Evolutionary conservation across 108 stramenopile genomes (phyloP), one percentile per base, ranked within the genome.

Genomic region (Cyclotella atomus): DNA sequence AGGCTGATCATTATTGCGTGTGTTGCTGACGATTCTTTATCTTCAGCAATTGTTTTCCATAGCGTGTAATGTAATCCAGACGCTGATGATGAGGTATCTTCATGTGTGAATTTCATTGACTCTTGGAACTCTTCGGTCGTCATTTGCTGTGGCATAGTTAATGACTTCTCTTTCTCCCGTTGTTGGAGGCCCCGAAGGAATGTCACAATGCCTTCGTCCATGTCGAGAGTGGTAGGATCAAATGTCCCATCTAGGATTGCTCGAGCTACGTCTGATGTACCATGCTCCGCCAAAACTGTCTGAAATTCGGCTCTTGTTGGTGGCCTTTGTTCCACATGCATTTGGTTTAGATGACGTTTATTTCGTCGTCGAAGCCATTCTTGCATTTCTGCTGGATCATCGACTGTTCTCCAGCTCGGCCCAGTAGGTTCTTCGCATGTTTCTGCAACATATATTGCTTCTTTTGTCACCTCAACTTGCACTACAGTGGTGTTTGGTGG

Each of bases 41-140:
- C 19, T 0, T 23, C 29, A 43, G 46, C 66, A 7, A 67, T 52
- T 16, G 47, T 2, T 41, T 67, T 67, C 66, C 66, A 67, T 3
- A 67, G 29, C 1, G 66, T 67, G 5, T 21, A 50, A n/a, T 50
- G 16, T 17, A 17, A 5, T 4, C 19, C 49, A 50, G 49, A 20
- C 7, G 19, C 5, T 17, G 20, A 17, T 17, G 49, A 17, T 20
- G 20, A 15, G 17, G 20, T 20, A 5, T 50, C 49, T 5, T 50
- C 49, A 50, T 50, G 5, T 17, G 9, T 4, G 19, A 21, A 6
- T 12, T 3, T 49, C 38, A 52, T 67, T 17, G 38, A 44, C 5
- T 14, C 49, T n/a, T 50, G 49, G 20, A 50, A 50, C 5, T 50
- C 49, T n/a, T 50, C 20, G 15, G 17, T n/a, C 5, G 49, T 7